Evolutionary conservation across 2,329 filamentous ascomycete species (phyloP).

Genomic region (Sarocladium strictum): DNA sequence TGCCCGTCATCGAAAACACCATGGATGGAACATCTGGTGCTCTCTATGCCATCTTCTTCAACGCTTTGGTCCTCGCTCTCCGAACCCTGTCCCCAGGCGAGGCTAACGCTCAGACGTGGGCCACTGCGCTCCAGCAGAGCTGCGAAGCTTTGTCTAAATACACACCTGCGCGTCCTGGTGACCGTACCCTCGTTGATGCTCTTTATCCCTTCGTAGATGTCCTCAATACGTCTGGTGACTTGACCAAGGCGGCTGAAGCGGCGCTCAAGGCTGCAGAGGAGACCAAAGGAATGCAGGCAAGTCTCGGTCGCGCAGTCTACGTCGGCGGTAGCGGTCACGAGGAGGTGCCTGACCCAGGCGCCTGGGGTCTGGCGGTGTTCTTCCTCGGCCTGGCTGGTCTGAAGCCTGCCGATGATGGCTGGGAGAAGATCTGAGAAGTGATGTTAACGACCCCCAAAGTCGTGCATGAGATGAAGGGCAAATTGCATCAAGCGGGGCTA

Average conservation of each 20-base stretch:
- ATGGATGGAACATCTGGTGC: constrained; percentile 61
- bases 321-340: constrained; percentile 38
- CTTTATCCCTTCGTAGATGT: constrained; percentile 79
- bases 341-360: constrained; percentile 59
- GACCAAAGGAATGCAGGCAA: constrained; percentile 90
- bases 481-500: constrained; percentile 3
- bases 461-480: neutral
- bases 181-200: constrained; percentile 86
- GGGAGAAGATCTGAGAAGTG: constrained; percentile 24
- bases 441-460: too few relatives aligned
- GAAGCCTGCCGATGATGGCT: constrained; percentile 33
- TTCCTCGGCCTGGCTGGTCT: constrained; percentile 66
- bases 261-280: constrained; percentile 70
- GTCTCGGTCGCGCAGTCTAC: constrained; percentile 56
- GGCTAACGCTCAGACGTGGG: constrained; percentile 40
- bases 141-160: constrained; percentile 70
- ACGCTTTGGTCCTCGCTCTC: constrained; percentile 67
- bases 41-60: constrained; percentile 77
- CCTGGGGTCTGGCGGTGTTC: constrained; percentile 69
- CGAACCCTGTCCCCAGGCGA: constrained; percentile 33
- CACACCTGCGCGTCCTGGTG: constrained; percentile 83
- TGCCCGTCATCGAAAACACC: constrained; percentile 47
- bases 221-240: constrained; percentile 57
- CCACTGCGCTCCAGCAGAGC: constrained; percentile 64
- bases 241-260: constrained; percentile 69